Evolutionary conservation across 805 yeast genomes (phyloP).

Genomic region (Yamadazyma endophytica): DNA sequence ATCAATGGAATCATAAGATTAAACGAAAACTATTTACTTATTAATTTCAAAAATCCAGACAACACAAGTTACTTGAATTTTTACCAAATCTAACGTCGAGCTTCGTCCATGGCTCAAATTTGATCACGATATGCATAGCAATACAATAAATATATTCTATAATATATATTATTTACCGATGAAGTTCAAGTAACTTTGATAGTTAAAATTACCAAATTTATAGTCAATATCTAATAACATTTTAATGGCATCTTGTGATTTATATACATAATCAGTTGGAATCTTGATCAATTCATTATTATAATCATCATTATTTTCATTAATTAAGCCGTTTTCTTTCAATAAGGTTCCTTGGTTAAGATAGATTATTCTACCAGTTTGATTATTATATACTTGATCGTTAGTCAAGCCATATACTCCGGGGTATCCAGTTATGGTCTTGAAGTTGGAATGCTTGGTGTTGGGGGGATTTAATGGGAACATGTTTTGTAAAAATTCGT

Average conservation of each 20-base stretch:
- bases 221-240: slow-evolving; percentile 60
- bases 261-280: slow-evolving; percentile 47
- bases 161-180: slow-evolving; percentile 10
- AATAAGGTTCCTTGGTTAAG: slow-evolving; percentile 34
- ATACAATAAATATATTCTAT: too few species aligned
- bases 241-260: slow-evolving; percentile 57
- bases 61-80: slow-evolving; percentile 9
- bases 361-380: slow-evolving; percentile 33
- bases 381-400: slow-evolving; percentile 41
- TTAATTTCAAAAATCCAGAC: slow-evolving; percentile 9
- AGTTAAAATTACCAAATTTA: slow-evolving; percentile 54
- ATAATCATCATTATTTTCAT: slow-evolving; percentile 28
- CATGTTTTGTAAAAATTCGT: slow-evolving; percentile 78
- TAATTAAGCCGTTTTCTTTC: slow-evolving; percentile 24
- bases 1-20: slow-evolving; percentile 11
- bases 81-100: slow-evolving; percentile 10
- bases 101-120: too few species aligned
- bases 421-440: slow-evolving; percentile 42
- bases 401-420: slow-evolving; percentile 43
- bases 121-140: too few species aligned
- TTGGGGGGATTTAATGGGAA: slow-evolving; percentile 63
- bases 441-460: slow-evolving; percentile 40
- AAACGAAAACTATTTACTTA: slow-evolving; percentile 7
- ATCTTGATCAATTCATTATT: slow-evolving; percentile 36
- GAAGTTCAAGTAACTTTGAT: slow-evolving; percentile 41